These are phyloP conservation scores for Fusarium sp. DNA, from an alignment of 2,329 filamentous ascomycete genomes.

Conservation along the genomic window DNA sequence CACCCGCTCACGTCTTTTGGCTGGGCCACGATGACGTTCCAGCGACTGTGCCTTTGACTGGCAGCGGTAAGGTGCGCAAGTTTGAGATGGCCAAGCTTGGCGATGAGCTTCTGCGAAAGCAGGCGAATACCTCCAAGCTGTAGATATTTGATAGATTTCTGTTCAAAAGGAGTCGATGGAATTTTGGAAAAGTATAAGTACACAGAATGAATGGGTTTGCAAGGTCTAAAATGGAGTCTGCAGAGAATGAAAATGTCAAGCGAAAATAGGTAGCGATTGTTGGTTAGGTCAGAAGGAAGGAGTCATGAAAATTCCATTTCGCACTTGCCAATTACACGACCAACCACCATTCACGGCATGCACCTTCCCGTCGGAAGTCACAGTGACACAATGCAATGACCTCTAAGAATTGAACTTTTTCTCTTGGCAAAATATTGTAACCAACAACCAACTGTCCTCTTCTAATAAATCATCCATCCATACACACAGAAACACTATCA, in stretches of 20 bases:
- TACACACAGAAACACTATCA: conserved; percentile 5
- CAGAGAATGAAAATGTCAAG: neutral
- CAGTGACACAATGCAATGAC: neutral
- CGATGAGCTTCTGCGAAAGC: conserved; percentile 61
- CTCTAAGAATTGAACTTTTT: neutral
- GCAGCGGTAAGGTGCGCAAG: conserved; percentile 75
- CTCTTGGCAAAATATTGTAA: neutral
- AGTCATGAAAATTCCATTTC: neutral
- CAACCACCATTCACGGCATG: neutral
- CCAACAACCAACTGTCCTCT: neutral
- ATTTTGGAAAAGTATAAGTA: neutral
- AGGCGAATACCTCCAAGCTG: conserved; percentile 56
- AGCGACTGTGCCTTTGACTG: conserved; percentile 67
- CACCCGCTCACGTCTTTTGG: conserved; percentile 78
- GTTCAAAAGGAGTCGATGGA: neutral
- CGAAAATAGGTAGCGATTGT: neutral
- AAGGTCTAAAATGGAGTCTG: neutral
- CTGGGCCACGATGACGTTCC: conserved; percentile 69
- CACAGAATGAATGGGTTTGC: neutral
- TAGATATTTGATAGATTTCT: conserved; percentile 40
- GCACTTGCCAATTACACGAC: neutral
- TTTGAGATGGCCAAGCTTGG: conserved; percentile 67
- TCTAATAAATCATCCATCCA: neutral
- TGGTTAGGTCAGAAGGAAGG: neutral
- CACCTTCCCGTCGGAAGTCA: neutral